Evolutionary conservation across 495 filamentous ascomycete genomes (phyloP).

Genomic region (Penicillium bialowiezense): DNA sequence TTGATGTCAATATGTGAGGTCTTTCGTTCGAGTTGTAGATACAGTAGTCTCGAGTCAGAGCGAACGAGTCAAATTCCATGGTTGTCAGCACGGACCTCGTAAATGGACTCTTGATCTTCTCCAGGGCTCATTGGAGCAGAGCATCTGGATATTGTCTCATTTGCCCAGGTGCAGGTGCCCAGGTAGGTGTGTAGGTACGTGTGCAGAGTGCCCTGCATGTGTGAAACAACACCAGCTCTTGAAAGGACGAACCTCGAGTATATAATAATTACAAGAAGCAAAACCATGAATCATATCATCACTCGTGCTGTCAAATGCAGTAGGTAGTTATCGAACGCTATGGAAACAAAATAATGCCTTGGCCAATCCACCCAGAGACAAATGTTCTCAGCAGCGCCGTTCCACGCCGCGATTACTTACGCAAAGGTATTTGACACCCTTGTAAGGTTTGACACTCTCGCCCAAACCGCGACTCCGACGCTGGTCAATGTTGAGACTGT

Average conservation of each 20-base stretch:
- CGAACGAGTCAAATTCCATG: too few relatives aligned
- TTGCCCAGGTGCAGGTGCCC: too few relatives aligned
- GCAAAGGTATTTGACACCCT: constrained; percentile 96
- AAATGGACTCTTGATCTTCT: too few relatives aligned
- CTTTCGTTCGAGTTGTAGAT: neutral
- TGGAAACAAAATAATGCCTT: neutral
- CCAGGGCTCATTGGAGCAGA: too few relatives aligned
- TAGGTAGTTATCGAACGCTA: neutral
- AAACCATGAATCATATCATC: neutral
- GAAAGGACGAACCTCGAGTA: too few relatives aligned
- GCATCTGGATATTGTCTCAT: too few relatives aligned
- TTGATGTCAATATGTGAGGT: too few relatives aligned
- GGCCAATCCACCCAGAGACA: neutral
- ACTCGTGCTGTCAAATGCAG: constrained; percentile 5
- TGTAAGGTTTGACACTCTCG: constrained; percentile 89
- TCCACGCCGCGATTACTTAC: constrained; percentile 85
- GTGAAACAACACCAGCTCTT: too few relatives aligned
- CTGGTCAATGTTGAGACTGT: constrained; percentile 80
- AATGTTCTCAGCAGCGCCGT: constrained; percentile 34
- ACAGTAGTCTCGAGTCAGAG: too few relatives aligned
- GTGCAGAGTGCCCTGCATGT: too few relatives aligned
- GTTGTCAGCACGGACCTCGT: too few relatives aligned
- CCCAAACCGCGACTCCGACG: constrained; percentile 83
- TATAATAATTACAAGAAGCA: neutral
- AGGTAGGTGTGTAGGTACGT: too few relatives aligned